phyloP scores from a whole-genome alignment of 192 early-diverging fungal genomes.

The Rhizoclosmatium sp. region DNA sequence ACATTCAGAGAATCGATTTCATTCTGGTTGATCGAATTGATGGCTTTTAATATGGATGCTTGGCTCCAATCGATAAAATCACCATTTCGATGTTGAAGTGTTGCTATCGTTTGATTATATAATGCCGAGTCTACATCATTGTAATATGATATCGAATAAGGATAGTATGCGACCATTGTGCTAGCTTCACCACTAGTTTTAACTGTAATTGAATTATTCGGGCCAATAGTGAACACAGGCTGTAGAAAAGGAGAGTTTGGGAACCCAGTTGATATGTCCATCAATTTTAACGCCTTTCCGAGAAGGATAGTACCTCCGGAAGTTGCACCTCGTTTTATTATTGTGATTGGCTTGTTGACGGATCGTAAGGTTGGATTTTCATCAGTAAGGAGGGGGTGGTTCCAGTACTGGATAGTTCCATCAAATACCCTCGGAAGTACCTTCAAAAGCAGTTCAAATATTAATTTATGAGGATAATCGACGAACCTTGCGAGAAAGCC shows the following conservation, averaged over 20 bases:
- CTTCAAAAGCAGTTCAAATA: too few relatives aligned
- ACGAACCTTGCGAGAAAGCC: background rate
- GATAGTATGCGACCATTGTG: background rate
- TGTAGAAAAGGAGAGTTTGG: background rate
- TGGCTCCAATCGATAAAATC: background rate
- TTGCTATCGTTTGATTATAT: background rate
- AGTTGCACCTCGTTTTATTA: background rate
- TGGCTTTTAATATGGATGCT: background rate
- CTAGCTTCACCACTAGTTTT: background rate
- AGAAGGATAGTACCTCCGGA: background rate
- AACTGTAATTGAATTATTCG: background rate
- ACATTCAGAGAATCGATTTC: background rate
- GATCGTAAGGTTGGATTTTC: background rate
- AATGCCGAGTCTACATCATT: background rate
- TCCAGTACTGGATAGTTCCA: background rate
- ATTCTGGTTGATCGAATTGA: background rate
- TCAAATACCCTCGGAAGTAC: conserved; percentile 2
- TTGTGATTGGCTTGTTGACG: background rate
- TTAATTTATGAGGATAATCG: too few relatives aligned
- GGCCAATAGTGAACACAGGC: background rate
- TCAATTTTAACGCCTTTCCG: background rate
- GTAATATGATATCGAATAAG: background rate
- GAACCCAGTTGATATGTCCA: background rate
- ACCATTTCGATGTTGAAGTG: background rate
- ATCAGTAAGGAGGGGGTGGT: background rate